Base-by-base conservation (phyloP, 2,329 filamentous ascomycete genomes). In the Colletotrichum theobromicola region DNA sequence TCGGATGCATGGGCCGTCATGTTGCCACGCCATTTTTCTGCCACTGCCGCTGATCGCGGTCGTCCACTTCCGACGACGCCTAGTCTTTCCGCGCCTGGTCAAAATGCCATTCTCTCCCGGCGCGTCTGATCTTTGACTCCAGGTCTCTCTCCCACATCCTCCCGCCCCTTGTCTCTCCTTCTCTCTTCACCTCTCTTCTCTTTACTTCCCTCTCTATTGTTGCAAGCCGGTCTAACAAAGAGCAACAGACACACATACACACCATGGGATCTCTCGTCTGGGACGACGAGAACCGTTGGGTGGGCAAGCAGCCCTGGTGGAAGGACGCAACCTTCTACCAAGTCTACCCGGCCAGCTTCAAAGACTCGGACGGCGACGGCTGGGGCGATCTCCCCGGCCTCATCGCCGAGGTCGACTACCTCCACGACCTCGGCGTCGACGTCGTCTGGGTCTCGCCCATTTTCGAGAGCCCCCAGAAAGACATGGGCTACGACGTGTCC, bases 401-500 rank as follows among this genome's bases (percentile, higher is more conserved):
- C 67, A 90, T 92, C 15, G 90, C 90, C 12, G 88, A 93, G 79
- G 82, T 94, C 2, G 91, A 93, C 79, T 92, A 94, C 79, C 85
- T 94, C 63, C 86, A 90, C 66, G 85, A 90, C 4, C 85, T 94
- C 0, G 93, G 92, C 1, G 85, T 91, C 2, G 90, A 92, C 76
- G 87, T 91, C n/a, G 85, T 93, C 24, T 93, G 91, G 91, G 81
- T 89, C 1, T 88, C 85, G 1, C 87, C 87, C 5, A 87, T 88
- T 70, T 88, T 86, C 71, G 86, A 88, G n/a, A 87, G 84, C 58
- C 93, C 93, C 0, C 90, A 92, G 75, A 84, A 88, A 18, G 93
- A 94, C 75, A 93, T 94, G 92, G 93, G 93, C 32, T 94, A 94
- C 79, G 93, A 94, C 77, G 90, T 94, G n/a, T 89, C 89, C 0